Percentiles rank a stretch among this genome's conserved stretches.
These are phyloP conservation scores for Pholiota adiposa DNA, from an alignment of 1,284 basidiomycete species.

Conservation along the genomic window DNA sequence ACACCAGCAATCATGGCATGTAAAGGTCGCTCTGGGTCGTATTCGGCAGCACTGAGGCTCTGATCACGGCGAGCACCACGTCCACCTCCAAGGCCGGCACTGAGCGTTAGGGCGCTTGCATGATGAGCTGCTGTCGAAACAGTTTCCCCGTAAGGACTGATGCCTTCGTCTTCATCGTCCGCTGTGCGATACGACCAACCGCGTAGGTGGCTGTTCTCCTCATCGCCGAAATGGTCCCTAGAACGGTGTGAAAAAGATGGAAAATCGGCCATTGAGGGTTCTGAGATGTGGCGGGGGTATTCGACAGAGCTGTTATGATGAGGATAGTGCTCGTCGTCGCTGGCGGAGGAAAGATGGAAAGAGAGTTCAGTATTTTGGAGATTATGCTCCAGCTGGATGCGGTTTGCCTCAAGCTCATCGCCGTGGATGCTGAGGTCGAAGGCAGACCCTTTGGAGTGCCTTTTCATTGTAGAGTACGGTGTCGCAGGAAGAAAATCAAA, in stretches of 20 bases:
- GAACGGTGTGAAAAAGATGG: conserved; percentile 64
- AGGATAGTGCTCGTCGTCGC: conserved; percentile 32
- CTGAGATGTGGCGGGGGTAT: conserved; percentile 68
- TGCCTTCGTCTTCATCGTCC: conserved; percentile 66
- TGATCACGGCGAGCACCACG: conserved; percentile 52
- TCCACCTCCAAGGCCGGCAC: conserved; percentile 70
- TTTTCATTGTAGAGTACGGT: conserved; percentile 40
- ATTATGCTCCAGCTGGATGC: conserved; percentile 76
- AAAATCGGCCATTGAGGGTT: conserved; percentile 55
- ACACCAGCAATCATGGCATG: conserved; percentile 72
- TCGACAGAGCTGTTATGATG: conserved; percentile 52
- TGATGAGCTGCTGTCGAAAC: conserved; percentile 86
- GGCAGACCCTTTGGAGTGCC: conserved; percentile 35
- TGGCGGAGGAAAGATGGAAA: conserved; percentile 60
- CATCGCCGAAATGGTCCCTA: conserved; percentile 53
- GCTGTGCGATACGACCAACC: conserved; percentile 69
- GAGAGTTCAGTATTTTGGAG: conserved; percentile 73
- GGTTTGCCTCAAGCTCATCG: conserved; percentile 71
- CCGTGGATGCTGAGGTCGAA: conserved; percentile 55
- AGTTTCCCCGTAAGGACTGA: conserved; percentile 68
- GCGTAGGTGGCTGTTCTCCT: conserved; percentile 55
- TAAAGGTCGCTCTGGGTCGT: conserved; percentile 84
- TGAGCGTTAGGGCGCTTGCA: conserved; percentile 84
- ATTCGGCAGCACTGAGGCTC: conserved; percentile 78
- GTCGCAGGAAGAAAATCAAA: conserved; percentile 24